Evolutionary conservation across 2,329 filamentous ascomycete species (phyloP), one percentile per base, ranked within the genome.

Genomic region (Hymenoscyphus infarciens): DNA sequence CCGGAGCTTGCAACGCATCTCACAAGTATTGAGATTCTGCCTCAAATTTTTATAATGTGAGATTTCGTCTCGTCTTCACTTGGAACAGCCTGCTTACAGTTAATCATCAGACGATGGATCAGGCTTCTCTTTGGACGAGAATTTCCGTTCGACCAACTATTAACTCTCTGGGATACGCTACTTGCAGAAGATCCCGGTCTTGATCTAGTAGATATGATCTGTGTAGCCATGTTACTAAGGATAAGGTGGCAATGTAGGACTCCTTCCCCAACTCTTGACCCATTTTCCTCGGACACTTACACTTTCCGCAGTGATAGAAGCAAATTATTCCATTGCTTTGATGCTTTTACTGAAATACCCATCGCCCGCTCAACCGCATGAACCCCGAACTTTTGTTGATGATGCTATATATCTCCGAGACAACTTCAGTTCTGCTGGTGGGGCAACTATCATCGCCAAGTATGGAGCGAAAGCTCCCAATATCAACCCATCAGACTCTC

Each of bases 31-130:
- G 94, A 97, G 64, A 87, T 99, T 65, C 78, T 97, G n/a, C 95
- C 95, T 1, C 95, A 99, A 71, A 94, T 99, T 58, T 99, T 98
- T 73, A 79, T 98, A 27, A 96, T 98, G 90, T 95, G 77, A 75
- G 84, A 74, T 60, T 16, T 29, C 1, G 55, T n/a, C 10, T 31
- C 19, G 25, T 52, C 19, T 15, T 16, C 16, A 35, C 13, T 57
- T 4, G 10, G 33, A 59, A n/a, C 31, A 33, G 27, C 45, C 10
- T 57, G 49, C 56, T 66, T 38, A 66, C 52, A 22, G 19, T 33
- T 45, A 25, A 25, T 33, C 3, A 0, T 33, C 35, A 75, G 74
- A 64, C 92, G 95, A 62, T 99, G 95, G 95, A 90, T 98, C 63
- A 87, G 95, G 31, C 84, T 99, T 0, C 78, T 99, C 0, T 98